phyloP scores from a whole-genome alignment of 371 early-diverging fungal species.

The Circinella umbellata region DNA sequence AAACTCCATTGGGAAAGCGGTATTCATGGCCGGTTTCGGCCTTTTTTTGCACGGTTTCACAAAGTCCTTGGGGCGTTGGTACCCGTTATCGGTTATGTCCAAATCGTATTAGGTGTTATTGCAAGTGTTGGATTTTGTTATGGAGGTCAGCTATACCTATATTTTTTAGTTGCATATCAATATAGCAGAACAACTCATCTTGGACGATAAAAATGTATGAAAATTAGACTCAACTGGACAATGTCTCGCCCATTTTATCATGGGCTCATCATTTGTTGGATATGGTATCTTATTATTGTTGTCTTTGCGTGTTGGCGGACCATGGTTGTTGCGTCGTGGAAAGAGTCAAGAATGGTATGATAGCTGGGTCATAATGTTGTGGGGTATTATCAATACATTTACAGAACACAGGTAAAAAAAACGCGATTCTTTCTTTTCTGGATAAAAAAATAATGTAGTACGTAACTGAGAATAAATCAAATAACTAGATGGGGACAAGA shows the following conservation, averaged over 20 bases:
- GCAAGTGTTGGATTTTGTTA: conserved; percentile 69
- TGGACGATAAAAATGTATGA: neutral
- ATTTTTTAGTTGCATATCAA: neutral
- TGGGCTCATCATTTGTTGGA: conserved; percentile 73
- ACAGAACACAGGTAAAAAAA: conserved; percentile 68
- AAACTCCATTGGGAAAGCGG: conserved; percentile 63
- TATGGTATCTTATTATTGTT: conserved; percentile 67
- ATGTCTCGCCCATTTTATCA: conserved; percentile 73
- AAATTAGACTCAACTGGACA: conserved; percentile 58
- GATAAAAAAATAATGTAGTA: neutral
- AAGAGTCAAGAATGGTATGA: conserved; percentile 76
- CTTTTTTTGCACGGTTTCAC: conserved; percentile 52
- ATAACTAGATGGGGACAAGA: conserved; percentile 50
- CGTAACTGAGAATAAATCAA: neutral
- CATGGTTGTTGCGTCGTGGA: conserved; percentile 59
- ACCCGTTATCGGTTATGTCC: conserved; percentile 64
- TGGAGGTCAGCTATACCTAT: conserved; percentile 38
- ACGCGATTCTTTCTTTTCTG: neutral
- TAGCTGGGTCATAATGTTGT: conserved; percentile 66
- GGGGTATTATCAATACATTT: conserved; percentile 75
- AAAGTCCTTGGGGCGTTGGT: conserved; percentile 54
- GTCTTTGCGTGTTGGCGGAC: conserved; percentile 60
- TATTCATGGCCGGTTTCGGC: conserved; percentile 58
- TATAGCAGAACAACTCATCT: too few relatives aligned
- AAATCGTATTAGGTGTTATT: conserved; percentile 69